Evolutionary conservation across 73 alveolate species (phyloP).

Genomic region (Uronychia setigera): DNA sequence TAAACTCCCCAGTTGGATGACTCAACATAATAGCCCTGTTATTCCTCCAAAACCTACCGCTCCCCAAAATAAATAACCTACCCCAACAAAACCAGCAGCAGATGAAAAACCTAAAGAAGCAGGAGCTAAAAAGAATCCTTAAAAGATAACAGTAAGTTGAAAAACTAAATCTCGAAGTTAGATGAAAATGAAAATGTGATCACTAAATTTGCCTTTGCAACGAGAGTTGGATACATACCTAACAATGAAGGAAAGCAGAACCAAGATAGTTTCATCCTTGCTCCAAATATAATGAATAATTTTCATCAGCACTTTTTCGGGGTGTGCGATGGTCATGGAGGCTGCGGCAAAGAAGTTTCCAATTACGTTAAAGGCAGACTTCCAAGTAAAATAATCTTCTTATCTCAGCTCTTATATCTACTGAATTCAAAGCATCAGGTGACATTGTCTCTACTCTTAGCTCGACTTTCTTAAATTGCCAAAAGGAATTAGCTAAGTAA

Average conservation of each 20-base stretch:
- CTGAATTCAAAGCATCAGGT: no score
- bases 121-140: not conserved
- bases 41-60: not conserved
- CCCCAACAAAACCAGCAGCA: not conserved
- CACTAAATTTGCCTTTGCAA: conserved; percentile 68
- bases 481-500: conserved; percentile 24
- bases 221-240: conserved; percentile 76
- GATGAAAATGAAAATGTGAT: conserved; percentile 38
- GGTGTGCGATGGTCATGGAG: conserved; percentile 96
- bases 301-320: conserved; percentile 80
- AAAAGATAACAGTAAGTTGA: not conserved
- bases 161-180: not conserved
- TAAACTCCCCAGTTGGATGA: no score
- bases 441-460: not conserved
- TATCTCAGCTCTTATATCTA: no score
- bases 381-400: no score
- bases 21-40: not conserved
- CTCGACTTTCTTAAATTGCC: not conserved
- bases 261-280: conserved; percentile 89
- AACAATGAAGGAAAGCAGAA: conserved; percentile 80
- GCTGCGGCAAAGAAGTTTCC: conserved; percentile 58
- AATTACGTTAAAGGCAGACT: conserved; percentile 58
- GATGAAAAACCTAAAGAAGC: not conserved
- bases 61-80: not conserved
- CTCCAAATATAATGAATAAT: conserved; percentile 76